Conservation (phyloP, 805 yeast genomes). For the Saturnispora dispora region DNA sequence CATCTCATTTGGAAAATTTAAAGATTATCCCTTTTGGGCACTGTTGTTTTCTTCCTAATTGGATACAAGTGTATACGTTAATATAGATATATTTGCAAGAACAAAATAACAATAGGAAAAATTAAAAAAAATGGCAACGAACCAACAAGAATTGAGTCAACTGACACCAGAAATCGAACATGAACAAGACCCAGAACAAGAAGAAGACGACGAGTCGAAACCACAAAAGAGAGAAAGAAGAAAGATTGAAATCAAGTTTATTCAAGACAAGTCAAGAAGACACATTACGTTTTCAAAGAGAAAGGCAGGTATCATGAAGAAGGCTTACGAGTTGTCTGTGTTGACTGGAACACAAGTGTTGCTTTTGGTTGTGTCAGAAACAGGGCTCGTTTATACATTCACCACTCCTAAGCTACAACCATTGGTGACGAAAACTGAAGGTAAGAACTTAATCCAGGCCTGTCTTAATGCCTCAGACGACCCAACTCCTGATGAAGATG, state of each 20-base stretch:
- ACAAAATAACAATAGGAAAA: background rate
- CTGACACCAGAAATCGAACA: background rate
- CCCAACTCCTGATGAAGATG: conserved; percentile 51
- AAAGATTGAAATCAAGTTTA: conserved; percentile 93
- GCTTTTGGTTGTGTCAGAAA: conserved; percentile 89
- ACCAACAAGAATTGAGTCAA: conserved; percentile 3
- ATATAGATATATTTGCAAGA: background rate
- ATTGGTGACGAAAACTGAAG: conserved; percentile 93
- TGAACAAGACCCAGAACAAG: conserved; percentile 29
- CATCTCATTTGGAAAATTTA: conserved; percentile 18
- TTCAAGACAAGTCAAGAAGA: conserved; percentile 94
- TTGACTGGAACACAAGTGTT: conserved; percentile 96
- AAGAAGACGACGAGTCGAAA: conserved; percentile 45
- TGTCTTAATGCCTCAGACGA: conserved; percentile 97
- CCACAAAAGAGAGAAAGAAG: conserved; percentile 52
- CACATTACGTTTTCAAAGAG: conserved; percentile 97
- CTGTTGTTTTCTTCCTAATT: background rate
- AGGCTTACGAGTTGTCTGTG: conserved; percentile 96
- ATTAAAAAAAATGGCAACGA: background rate
- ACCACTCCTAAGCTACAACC: conserved; percentile 99
- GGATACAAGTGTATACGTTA: background rate
- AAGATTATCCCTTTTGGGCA: conserved; percentile 18
- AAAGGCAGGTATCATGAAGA: conserved; percentile 98
- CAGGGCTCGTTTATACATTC: conserved; percentile 97
- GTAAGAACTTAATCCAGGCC: conserved; percentile 92